A percentile compares a stretch with the other conserved stretches of the same genome.
phyloP scores from a whole-genome alignment of 371 early-diverging fungal species.

The Choanephora cucurbitarum region DNA sequence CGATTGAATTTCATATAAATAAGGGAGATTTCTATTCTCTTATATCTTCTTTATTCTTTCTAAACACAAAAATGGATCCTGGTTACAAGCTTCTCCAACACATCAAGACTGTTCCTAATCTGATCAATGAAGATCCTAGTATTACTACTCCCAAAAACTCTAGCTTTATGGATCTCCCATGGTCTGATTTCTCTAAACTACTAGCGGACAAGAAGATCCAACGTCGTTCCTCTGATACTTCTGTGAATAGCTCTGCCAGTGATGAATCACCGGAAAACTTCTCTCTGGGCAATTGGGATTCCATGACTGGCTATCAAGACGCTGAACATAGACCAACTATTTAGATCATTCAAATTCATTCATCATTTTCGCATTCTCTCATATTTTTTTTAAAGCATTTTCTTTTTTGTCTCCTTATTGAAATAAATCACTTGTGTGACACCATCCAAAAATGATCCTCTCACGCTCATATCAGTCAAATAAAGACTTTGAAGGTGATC shows the following conservation, averaged over 20 bases:
- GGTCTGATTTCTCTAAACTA: slow-evolving; percentile 43
- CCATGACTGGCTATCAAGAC: slow-evolving; percentile 50
- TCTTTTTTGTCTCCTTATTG: not conserved
- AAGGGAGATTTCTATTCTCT: not conserved
- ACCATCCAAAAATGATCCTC: slow-evolving; percentile 8
- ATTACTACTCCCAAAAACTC: slow-evolving; percentile 44
- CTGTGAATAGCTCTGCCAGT: slow-evolving; percentile 16
- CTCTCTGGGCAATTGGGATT: slow-evolving; percentile 46
- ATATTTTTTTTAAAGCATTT: not conserved
- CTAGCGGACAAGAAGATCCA: slow-evolving; percentile 10
- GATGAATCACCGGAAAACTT: slow-evolving; percentile 21
- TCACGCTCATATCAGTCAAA: slow-evolving; percentile 8
- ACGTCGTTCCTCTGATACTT: slow-evolving; percentile 11
- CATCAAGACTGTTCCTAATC: slow-evolving; percentile 44
- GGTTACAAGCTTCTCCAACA: slow-evolving; percentile 43
- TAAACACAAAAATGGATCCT: slow-evolving; percentile 41
- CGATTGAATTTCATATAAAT: slow-evolving; percentile 20
- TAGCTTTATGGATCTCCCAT: slow-evolving; percentile 40
- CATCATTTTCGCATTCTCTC: not conserved
- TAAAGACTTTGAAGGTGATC: slow-evolving; percentile 15
- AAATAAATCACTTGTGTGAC: not conserved
- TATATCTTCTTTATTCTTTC: too few relatives aligned
- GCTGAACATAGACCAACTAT: slow-evolving; percentile 21
- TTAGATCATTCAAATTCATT: slow-evolving; percentile 6
- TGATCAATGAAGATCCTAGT: slow-evolving; percentile 47